Percentiles rank a stretch among this genome's conserved stretches.
These are phyloP conservation scores for Blumeria graminis DNA, from an alignment of 2,329 filamentous ascomycete genomes.

Conservation along the genomic window DNA sequence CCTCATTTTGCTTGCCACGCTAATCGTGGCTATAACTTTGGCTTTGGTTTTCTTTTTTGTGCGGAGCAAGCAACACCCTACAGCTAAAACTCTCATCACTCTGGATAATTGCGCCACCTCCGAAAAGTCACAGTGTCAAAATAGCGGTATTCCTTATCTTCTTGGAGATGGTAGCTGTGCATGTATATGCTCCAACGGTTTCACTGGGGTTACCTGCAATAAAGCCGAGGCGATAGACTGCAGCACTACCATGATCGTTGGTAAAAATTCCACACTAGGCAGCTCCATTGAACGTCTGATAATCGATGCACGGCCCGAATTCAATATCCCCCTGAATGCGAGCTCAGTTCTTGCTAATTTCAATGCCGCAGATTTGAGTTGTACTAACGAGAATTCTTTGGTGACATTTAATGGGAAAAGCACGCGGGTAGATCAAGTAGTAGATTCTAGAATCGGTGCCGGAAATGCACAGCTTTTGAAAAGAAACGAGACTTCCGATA, in stretches of 20 bases:
- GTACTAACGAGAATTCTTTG: slow-evolving; percentile 63
- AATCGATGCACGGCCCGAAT: slow-evolving; percentile 36
- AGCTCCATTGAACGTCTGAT: slow-evolving; percentile 55
- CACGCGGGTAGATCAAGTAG: slow-evolving; percentile 6
- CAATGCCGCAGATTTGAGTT: slow-evolving; percentile 51
- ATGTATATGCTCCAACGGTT: slow-evolving; percentile 77
- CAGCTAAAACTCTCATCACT: slow-evolving; percentile 3
- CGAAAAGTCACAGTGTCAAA: slow-evolving; percentile 36
- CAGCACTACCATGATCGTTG: slow-evolving; percentile 23
- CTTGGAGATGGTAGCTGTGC: slow-evolving; percentile 40
- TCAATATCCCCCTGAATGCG: slow-evolving; percentile 49
- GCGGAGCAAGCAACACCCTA: slow-evolving; percentile 23
- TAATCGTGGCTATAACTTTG: slow-evolving; percentile 51
- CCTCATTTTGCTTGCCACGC: slow-evolving; percentile 49
- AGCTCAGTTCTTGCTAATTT: slow-evolving; percentile 51
- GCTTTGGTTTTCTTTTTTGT: slow-evolving; percentile 20
- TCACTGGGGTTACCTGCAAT: slow-evolving; percentile 40
- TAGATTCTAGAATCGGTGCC: not conserved
- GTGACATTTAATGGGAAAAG: slow-evolving; percentile 49
- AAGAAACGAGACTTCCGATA: slow-evolving; percentile 3
- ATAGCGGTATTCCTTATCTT: slow-evolving; percentile 57
- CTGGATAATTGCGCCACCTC: slow-evolving; percentile 28
- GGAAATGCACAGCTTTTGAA: too few species aligned
- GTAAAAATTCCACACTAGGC: slow-evolving; percentile 49
- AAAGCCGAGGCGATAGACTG: slow-evolving; percentile 27